Evolutionary conservation across 2,329 filamentous ascomycete species (phyloP).

Genomic region (Pseudopyrenochaeta lycopersici): DNA sequence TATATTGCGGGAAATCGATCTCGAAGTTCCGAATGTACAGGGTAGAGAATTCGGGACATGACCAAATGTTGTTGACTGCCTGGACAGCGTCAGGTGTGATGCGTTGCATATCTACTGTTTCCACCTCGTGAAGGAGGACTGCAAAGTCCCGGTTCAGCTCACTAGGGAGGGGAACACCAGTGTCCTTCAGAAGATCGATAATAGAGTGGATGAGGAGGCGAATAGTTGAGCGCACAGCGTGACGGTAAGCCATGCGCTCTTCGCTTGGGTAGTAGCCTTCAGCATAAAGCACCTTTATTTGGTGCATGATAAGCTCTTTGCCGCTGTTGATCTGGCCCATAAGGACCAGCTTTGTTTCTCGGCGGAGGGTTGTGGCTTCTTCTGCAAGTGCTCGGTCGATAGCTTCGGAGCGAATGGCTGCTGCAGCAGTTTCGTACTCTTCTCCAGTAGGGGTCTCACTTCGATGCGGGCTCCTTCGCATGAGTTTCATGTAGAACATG

Average conservation of each 20-base stretch:
- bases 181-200: slow-evolving; percentile 46
- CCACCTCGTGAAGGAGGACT: slow-evolving; percentile 44
- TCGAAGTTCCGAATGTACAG: slow-evolving; percentile 46
- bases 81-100: slow-evolving; percentile 38
- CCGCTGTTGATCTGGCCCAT: slow-evolving; percentile 40
- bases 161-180: slow-evolving; percentile 37
- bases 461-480: slow-evolving; percentile 20
- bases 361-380: slow-evolving; percentile 41
- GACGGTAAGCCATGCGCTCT: slow-evolving; percentile 38
- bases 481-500: slow-evolving; percentile 40
- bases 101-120: slow-evolving; percentile 33
- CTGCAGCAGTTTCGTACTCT: slow-evolving; percentile 43
- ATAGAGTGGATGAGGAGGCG: slow-evolving; percentile 45
- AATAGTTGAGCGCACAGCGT: slow-evolving; percentile 40
- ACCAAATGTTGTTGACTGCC: slow-evolving; percentile 40
- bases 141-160: slow-evolving; percentile 42
- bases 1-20: slow-evolving; percentile 48
- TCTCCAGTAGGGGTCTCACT: slow-evolving; percentile 35
- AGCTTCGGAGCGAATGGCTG: slow-evolving; percentile 44
- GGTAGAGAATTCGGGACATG: slow-evolving; percentile 40
- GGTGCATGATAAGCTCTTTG: slow-evolving; percentile 48
- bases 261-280: slow-evolving; percentile 43
- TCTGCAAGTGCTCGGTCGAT: slow-evolving; percentile 46
- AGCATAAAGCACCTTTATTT: slow-evolving; percentile 47
- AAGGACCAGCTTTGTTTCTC: slow-evolving; percentile 46